Evolutionary conservation across 2,329 filamentous ascomycete species (phyloP), one percentile per base, ranked within the genome.

Genomic region (Trichoderma lentiforme): DNA sequence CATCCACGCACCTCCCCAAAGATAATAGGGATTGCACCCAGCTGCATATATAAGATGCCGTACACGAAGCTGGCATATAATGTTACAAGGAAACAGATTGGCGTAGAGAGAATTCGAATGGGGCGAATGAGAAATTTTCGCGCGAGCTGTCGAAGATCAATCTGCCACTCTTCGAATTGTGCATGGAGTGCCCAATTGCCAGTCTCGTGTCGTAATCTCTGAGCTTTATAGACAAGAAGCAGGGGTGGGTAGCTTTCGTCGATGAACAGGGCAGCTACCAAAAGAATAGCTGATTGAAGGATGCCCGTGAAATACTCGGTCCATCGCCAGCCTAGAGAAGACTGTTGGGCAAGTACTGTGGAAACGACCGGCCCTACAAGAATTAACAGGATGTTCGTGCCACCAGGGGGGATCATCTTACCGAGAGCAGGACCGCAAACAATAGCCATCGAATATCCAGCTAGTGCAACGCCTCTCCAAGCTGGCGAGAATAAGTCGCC

Each of bases 121-220:
- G 92, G 92, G 0, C 91, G 87, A 43, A 92, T 76, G 93, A 82
- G 76, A 92, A 93, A 76, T 92, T 93, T 36, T 86, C 82, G 1
- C 85, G 85, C 9, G 93, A 84, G 73, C 92, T 88, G 15, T 78
- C 79, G 66, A 92, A 75, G 36, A 58, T 82, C 88, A 2, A 92
- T 87, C 73, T 93, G 89, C 89, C 89, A 92, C 78, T 92, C 90
- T 77, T 92, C 90, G 74, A 90, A 89, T 56, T 85, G 84, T 2
- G 91, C 87, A 76, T 92, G 90, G 1, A 92, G 81, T 0, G 90
- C 89, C 90, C 90, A 92, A 77, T 92, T 92, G 18, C 89, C 89
- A 1, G 85, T 89, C 74, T 90, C 84, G 69, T 88, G 85, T 3
- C 91, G 87, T 8, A 92, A 83, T 0, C 86, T 82, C 0, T 83